Base-by-base conservation (phyloP, 345 rosid species). In the Mercurialis annua region DNA sequence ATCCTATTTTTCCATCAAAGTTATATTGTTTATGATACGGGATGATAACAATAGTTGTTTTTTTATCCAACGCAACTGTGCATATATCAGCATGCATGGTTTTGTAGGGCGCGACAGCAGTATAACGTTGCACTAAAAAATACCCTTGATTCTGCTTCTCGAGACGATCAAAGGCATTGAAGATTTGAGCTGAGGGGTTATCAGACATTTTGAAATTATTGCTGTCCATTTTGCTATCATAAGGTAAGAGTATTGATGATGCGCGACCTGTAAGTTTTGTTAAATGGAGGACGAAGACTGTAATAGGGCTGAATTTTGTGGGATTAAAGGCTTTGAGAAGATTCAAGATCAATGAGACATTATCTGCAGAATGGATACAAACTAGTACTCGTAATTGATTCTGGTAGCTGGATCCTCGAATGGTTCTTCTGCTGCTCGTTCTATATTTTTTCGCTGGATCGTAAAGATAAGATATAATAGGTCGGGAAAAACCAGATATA, bases 361-460 rank as follows among this genome's bases (percentile, higher is more conserved):
- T 20, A 7, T 50, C 54, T 50, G 20, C 26, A 9, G 20, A n/a
- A 64, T 84, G 81, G 44, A 84, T 17, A 20, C 86, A 77, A 4
- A 79, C 76, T 5, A 84, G 78, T 58, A 84, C 58, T 59, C 83
- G 81, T 0, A 84, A 71, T 29, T 76, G 79, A 67, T 4, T 65
- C 20, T 68, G 59, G 38, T 54, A 62, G 21, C 66, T 52, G 16
- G 68, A 51, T 59, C 78, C 77, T 21, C 70, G 69, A 9, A 84
- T 72, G 0, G 86, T 80, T 69, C 86, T 74, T 71, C 84, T 78
- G 68, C 69, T 82, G 52, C 72, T 68, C 36, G 86, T 71, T 1
- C 76, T 68, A 64, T 72, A 84, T 4, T 83, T 80, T 71, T 73
- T 80, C 1, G 88, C 71, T 29, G 88, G 88, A 67, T 84, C 86